These are phyloP conservation scores for Lolium multiflorum DNA, from an alignment of 176 grass and related monocot genomes.

Conservation along the genomic window DNA sequence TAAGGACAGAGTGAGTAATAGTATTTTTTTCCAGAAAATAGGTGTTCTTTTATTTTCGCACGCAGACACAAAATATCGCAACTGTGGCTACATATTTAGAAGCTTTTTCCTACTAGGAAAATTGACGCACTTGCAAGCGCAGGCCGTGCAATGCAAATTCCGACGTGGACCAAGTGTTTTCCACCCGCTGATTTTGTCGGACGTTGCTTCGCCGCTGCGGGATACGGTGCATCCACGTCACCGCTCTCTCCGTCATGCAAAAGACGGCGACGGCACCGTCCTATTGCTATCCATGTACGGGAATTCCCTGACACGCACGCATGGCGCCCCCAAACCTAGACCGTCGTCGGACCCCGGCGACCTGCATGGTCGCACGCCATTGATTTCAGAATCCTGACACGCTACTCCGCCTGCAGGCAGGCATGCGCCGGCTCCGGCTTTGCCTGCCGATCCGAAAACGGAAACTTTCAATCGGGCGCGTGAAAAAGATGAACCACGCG, in stretches of 20 bases:
- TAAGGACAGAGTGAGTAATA: no score
- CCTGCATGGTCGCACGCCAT: background rate
- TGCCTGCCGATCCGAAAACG: background rate
- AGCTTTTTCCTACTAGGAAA: no score
- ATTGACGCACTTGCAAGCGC: no score
- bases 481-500: background rate
- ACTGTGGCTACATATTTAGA: no score
- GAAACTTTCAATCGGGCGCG: slow-evolving; percentile 19
- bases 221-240: slow-evolving; percentile 30
- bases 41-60: no score
- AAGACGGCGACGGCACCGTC: background rate
- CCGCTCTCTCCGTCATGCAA: slow-evolving; percentile 15
- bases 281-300: background rate
- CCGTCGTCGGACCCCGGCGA: background rate
- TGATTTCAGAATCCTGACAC: slow-evolving; percentile 41
- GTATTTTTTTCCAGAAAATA: no score
- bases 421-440: background rate
- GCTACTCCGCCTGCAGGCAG: background rate
- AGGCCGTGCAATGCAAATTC: background rate
- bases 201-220: background rate
- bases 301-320: background rate
- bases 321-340: background rate
- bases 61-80: no score
- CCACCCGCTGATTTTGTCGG: background rate
- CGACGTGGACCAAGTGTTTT: slow-evolving; percentile 43